Conservation (phyloP, 768 basidiomycete species). For the Leccinum arenicola region DNA sequence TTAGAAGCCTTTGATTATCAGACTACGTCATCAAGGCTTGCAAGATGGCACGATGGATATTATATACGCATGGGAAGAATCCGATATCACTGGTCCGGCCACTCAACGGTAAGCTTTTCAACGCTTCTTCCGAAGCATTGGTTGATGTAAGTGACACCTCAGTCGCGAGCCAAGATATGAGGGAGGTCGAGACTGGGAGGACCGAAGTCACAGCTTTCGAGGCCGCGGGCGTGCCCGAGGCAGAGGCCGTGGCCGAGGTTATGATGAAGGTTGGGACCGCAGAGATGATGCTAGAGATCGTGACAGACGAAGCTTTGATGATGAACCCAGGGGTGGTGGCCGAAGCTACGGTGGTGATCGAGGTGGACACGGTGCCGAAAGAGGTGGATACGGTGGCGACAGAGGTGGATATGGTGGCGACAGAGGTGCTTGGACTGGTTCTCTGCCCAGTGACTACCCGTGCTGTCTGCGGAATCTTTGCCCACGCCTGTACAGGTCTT, state of each 20-base stretch:
- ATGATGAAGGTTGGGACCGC: slow-evolving; percentile 44
- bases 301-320: slow-evolving; percentile 33
- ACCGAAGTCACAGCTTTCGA: slow-evolving; percentile 35
- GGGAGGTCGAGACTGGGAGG: slow-evolving; percentile 49
- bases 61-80: slow-evolving; percentile 79
- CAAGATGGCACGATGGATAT: slow-evolving; percentile 91
- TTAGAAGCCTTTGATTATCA: slow-evolving; percentile 68
- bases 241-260: slow-evolving; percentile 37
- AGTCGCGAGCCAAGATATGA: slow-evolving; percentile 36
- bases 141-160: slow-evolving; percentile 3
- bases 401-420: slow-evolving; percentile 42
- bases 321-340: slow-evolving; percentile 36
- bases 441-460: too few relatives aligned
- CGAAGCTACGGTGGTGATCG: slow-evolving; percentile 38
- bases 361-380: slow-evolving; percentile 36
- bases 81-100: slow-evolving; percentile 48
- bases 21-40: slow-evolving; percentile 70
- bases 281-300: slow-evolving; percentile 42
- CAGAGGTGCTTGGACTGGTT: too few relatives aligned
- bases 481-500: too few relatives aligned
- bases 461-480: too few relatives aligned
- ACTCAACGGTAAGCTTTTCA: slow-evolving; percentile 36
- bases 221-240: slow-evolving; percentile 40
- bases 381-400: slow-evolving; percentile 42
- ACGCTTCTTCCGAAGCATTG: not conserved